phyloP scores from a whole-genome alignment of 2,329 filamentous ascomycete genomes.

The Orbilia ellipsospora region DNA sequence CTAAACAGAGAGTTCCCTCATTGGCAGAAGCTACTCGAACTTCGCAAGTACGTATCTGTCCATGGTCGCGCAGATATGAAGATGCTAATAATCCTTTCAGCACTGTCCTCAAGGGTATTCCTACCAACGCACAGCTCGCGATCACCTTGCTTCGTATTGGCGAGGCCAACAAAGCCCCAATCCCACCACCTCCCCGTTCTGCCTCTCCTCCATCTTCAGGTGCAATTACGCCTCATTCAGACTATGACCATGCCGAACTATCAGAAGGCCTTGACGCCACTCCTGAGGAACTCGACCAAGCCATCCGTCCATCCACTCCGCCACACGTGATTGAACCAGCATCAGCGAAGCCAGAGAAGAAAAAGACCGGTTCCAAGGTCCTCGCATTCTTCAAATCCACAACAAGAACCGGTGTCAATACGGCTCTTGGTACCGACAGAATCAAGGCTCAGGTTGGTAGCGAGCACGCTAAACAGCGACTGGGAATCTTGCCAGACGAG shows the following conservation, averaged over 20 bases:
- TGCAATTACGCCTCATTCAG: conserved; percentile 66
- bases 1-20: conserved; percentile 67
- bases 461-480: conserved; percentile 73
- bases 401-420: conserved; percentile 77
- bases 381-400: conserved; percentile 78
- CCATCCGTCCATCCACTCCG: conserved; percentile 73
- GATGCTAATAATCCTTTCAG: conserved; percentile 59
- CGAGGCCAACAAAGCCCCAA: conserved; percentile 80
- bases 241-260: conserved; percentile 67
- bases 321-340: conserved; percentile 65
- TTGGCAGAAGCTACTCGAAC: conserved; percentile 56
- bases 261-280: conserved; percentile 64
- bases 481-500: conserved; percentile 74
- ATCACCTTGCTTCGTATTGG: conserved; percentile 83
- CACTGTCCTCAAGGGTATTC: conserved; percentile 81
- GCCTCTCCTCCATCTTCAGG: conserved; percentile 40
- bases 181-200: conserved; percentile 70
- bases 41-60: conserved; percentile 60
- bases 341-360: conserved; percentile 67
- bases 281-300: conserved; percentile 72
- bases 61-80: conserved; percentile 64
- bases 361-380: conserved; percentile 64
- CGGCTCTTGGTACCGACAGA: conserved; percentile 76
- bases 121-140: conserved; percentile 85
- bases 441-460: conserved; percentile 74